Evolutionary conservation across 352 stramenopile species (phyloP).

Genomic region (Pseudoperonospora humuli): DNA sequence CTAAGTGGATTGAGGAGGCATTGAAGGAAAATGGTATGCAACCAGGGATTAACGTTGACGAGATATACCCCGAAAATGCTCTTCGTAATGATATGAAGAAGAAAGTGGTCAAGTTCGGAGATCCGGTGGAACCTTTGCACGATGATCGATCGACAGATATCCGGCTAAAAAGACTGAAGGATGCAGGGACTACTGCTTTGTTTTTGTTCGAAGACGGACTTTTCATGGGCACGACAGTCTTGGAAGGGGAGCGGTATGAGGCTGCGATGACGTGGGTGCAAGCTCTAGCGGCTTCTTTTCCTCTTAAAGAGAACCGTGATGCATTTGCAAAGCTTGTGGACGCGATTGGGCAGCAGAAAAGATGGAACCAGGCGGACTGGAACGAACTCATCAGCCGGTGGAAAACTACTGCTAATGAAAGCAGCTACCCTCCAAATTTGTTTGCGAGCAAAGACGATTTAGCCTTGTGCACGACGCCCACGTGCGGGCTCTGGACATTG

Average conservation of each 20-base stretch:
- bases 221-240: conserved; percentile 48
- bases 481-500: conserved; percentile 69
- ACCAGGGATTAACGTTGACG: conserved; percentile 40
- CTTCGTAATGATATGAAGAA: conserved; percentile 27
- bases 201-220: conserved; percentile 64
- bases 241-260: conserved; percentile 46
- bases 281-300: conserved; percentile 46
- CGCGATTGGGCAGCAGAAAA: conserved; percentile 23
- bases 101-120: conserved; percentile 30
- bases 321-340: conserved; percentile 38
- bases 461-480: conserved; percentile 59
- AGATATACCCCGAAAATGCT: conserved; percentile 30
- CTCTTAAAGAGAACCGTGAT: conserved; percentile 45
- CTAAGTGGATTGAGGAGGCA: conserved; percentile 59
- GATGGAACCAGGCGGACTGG: conserved; percentile 47
- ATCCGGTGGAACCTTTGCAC: conserved; percentile 27
- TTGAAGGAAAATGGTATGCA: conserved; percentile 41
- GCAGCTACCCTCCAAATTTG: conserved; percentile 54
- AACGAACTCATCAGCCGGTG: conserved; percentile 39
- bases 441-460: conserved; percentile 38
- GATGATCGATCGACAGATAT: conserved; percentile 24
- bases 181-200: conserved; percentile 47
- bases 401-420: conserved; percentile 34
- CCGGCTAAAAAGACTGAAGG: conserved; percentile 50
- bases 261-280: conserved; percentile 53